Conservation (phyloP, 1,139 yeast species). For the Magnusiomyces ingens region DNA sequence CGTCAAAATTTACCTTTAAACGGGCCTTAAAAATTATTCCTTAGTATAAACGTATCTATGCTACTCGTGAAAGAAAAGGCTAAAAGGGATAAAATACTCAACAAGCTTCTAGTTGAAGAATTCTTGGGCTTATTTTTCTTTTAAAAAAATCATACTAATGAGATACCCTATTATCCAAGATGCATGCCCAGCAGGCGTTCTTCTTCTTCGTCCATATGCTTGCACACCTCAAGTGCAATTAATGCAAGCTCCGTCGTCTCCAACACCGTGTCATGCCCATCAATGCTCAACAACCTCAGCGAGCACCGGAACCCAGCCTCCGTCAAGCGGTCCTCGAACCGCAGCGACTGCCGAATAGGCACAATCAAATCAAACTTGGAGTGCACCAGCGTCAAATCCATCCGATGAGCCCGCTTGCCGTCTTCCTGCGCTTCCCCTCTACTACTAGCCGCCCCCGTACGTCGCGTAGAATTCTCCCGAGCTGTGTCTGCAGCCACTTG, state of each 20-base stretch:
- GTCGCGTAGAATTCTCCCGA: not conserved
- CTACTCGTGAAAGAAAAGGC: too few relatives aligned
- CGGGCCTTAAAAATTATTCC: too few relatives aligned
- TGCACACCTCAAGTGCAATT: slow-evolving; percentile 17
- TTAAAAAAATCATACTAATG: too few relatives aligned
- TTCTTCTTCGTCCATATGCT: slow-evolving; percentile 13
- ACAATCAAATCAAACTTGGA: slow-evolving; percentile 19
- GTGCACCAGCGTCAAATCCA: slow-evolving; percentile 18
- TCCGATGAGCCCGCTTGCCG: slow-evolving; percentile 12
- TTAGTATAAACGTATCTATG: too few relatives aligned
- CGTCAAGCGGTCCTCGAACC: slow-evolving; percentile 17
- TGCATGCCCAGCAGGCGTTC: not conserved
- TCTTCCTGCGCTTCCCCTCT: too few relatives aligned
- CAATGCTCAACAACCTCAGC: slow-evolving; percentile 16
- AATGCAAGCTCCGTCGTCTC: slow-evolving; percentile 18
- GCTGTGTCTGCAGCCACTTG: not conserved
- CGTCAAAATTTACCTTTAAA: too few relatives aligned
- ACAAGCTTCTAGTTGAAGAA: too few relatives aligned
- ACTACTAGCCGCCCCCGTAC: too few relatives aligned
- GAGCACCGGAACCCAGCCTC: slow-evolving; percentile 17
- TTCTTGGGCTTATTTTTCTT: too few relatives aligned
- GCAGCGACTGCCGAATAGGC: slow-evolving; percentile 18
- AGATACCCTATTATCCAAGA: too few relatives aligned
- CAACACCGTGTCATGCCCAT: slow-evolving; percentile 19
- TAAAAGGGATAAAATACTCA: too few relatives aligned